Conservation (phyloP, 225 moss, liverwort and hornwort species). For the Sphagnum tenellum region DNA sequence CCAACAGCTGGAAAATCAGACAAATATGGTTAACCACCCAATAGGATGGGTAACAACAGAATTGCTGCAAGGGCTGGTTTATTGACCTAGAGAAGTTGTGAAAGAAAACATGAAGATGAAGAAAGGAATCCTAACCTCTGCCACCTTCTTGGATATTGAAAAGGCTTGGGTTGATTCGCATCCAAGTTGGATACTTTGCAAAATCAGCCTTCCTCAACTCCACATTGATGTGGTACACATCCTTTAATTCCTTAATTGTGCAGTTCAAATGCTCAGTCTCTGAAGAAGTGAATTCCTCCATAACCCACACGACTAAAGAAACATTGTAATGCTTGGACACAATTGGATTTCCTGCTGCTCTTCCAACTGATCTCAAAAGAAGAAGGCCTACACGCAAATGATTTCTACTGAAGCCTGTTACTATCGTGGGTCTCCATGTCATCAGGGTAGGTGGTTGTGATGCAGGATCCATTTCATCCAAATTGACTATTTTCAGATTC, state of each 20-base stretch:
- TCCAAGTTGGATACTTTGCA: conserved; percentile 48
- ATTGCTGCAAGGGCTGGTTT: too few relatives aligned
- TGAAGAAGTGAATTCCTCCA: conserved; percentile 21
- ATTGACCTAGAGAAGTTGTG: too few relatives aligned
- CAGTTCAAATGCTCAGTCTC: conserved; percentile 26
- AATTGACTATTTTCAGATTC: conserved; percentile 6
- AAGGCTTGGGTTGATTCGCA: conserved; percentile 46
- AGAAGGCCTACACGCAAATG: conserved; percentile 37
- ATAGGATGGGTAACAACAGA: too few relatives aligned
- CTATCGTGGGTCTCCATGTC: conserved; percentile 43
- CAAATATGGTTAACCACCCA: too few relatives aligned
- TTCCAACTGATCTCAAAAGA: conserved; percentile 44
- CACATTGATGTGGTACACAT: conserved; percentile 23
- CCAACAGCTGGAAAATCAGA: too few relatives aligned
- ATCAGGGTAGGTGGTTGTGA: conserved; percentile 6
- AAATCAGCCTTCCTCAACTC: conserved; percentile 52
- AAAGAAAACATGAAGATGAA: too few relatives aligned
- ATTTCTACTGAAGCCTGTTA: conserved; percentile 50
- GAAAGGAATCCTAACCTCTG: too few relatives aligned
- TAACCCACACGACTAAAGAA: conserved; percentile 50
- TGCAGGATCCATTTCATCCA: conserved; percentile 22
- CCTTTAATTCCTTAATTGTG: conserved; percentile 41
- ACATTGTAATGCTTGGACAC: conserved; percentile 17
- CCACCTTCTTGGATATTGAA: too few relatives aligned
- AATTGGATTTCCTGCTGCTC: conserved; percentile 23